Evolutionary conservation across 2,329 filamentous ascomycete species (phyloP).

Genomic region (Hypoxylon sp.): DNA sequence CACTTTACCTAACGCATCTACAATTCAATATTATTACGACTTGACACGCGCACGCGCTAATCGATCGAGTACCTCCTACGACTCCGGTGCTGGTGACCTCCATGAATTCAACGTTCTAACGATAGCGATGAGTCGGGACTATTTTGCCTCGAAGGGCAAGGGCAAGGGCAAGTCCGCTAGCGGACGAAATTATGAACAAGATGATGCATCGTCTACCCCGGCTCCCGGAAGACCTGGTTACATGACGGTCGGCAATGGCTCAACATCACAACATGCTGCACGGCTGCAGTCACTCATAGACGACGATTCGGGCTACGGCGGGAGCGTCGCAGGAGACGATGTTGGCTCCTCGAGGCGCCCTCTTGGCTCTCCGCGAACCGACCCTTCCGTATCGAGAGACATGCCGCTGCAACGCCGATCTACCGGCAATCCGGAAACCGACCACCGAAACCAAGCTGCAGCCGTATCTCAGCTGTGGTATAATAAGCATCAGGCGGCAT

Average conservation of each 20-base stretch:
- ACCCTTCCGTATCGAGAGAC: conserved; percentile 63
- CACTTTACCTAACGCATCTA: conserved; percentile 16
- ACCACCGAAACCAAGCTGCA: conserved; percentile 78
- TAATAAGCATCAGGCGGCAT: conserved; percentile 88
- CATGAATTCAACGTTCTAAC: conserved; percentile 46
- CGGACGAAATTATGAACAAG: conserved; percentile 50
- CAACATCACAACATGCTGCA: conserved; percentile 84
- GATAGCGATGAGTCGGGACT: conserved; percentile 72
- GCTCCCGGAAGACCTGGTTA: conserved; percentile 71
- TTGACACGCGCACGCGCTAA: conserved; percentile 10
- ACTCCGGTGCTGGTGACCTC: conserved; percentile 19
- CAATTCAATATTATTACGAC: conserved; percentile 15
- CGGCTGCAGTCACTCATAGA: conserved; percentile 86
- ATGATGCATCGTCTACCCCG: conserved; percentile 47
- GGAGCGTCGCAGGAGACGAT: conserved; percentile 79
- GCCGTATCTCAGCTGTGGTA: conserved; percentile 95
- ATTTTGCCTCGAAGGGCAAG: conserved; percentile 61
- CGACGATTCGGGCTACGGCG: conserved; percentile 91
- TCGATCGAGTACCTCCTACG: conserved; percentile 2
- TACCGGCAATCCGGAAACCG: conserved; percentile 67
- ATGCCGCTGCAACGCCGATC: conserved; percentile 61
- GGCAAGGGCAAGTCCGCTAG: conserved; percentile 60
- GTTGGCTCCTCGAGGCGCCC: conserved; percentile 56
- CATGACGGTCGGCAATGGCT: conserved; percentile 89
- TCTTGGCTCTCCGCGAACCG: conserved; percentile 58